phyloP scores from a whole-genome alignment of 2,329 filamentous ascomycete species.

The Exophiala sp. region DNA sequence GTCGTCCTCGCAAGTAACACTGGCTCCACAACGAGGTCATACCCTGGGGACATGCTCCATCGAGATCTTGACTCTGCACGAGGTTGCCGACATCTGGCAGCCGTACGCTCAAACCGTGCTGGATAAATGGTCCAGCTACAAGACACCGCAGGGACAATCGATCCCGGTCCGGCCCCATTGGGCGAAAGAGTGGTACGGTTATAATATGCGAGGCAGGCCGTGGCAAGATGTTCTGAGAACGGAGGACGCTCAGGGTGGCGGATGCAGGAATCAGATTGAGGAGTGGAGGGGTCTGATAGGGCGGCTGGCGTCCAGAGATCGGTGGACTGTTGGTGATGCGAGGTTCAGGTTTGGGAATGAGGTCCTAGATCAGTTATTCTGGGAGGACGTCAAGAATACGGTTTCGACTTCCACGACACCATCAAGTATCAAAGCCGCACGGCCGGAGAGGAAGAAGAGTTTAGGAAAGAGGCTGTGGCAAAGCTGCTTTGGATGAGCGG shows the following conservation, averaged over 20 bases:
- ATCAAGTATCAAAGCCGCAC: not conserved
- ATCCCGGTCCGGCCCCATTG: constrained; percentile 22
- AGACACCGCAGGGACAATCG: constrained; percentile 3
- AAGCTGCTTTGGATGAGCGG: constrained; percentile 11
- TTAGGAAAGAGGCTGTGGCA: constrained; percentile 3
- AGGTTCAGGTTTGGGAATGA: constrained; percentile 20
- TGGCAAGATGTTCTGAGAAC: constrained; percentile 18
- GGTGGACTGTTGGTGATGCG: constrained; percentile 15
- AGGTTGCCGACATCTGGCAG: constrained; percentile 19
- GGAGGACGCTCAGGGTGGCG: constrained; percentile 11
- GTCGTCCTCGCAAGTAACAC: constrained; percentile 20
- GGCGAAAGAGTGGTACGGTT: constrained; percentile 25
- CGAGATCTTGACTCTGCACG: constrained; percentile 22
- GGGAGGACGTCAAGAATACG: constrained; percentile 29
- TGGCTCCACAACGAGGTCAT: constrained; percentile 22
- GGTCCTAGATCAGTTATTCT: constrained; percentile 28
- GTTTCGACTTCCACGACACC: constrained; percentile 27
- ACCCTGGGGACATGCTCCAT: constrained; percentile 19
- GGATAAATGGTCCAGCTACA: constrained; percentile 22
- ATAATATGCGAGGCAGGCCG: constrained; percentile 8
- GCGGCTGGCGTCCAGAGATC: constrained; percentile 8
- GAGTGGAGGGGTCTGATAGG: constrained; percentile 16
- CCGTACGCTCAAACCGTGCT: constrained; percentile 22
- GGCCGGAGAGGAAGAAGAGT: constrained; percentile 5
- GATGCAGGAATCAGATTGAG: constrained; percentile 14